Evolutionary conservation across 306 rosid species (phyloP).

Genomic region (Vicia faba): DNA sequence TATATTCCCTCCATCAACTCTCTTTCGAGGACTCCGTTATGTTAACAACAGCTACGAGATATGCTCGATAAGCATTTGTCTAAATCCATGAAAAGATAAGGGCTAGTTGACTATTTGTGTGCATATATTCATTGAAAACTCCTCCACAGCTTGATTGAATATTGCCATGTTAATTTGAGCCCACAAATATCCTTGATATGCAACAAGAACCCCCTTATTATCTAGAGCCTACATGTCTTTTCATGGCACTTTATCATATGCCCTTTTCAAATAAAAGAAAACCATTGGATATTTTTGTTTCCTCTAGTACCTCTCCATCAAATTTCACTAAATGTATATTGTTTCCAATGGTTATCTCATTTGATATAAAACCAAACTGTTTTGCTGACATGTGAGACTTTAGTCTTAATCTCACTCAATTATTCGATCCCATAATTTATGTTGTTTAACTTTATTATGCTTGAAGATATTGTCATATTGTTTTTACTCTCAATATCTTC

Average conservation of each 20-base stretch:
- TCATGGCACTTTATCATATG: not conserved
- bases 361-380: not conserved
- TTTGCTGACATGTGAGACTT: not conserved
- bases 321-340: not conserved
- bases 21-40: not conserved
- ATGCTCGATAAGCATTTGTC: not conserved
- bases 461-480: constrained; percentile 12
- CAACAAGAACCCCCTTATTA: not conserved
- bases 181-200: not conserved
- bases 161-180: constrained; percentile 8
- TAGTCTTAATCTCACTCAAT: not conserved
- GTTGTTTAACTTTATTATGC: not conserved
- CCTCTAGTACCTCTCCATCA: not conserved
- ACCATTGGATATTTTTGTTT: not conserved
- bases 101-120: not conserved
- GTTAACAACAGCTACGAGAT: not conserved
- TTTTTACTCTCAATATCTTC: not conserved
- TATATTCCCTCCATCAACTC: not conserved
- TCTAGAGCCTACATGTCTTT: not conserved
- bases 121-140: not conserved
- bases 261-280: not conserved
- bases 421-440: not conserved
- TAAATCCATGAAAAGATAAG: not conserved
- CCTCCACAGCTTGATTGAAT: not conserved
- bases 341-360: not conserved